Evolutionary conservation across 352 stramenopile genomes (phyloP).

Genomic region (Globisporangium radiosum): DNA sequence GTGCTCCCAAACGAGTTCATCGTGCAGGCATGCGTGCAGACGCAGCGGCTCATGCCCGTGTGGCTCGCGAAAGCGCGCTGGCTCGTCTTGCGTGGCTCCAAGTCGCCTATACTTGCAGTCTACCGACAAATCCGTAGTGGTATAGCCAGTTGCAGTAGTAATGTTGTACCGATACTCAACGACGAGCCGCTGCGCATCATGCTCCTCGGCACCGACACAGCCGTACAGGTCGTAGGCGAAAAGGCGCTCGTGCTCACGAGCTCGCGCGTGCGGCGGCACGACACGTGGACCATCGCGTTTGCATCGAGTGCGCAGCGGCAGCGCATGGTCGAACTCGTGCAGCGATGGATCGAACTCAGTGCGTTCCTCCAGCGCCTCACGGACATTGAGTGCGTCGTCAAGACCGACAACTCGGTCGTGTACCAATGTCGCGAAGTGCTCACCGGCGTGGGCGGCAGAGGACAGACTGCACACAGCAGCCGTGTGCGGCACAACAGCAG

Average conservation of each 20-base stretch:
- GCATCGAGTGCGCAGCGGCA: constrained; percentile 31
- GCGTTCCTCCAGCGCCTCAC: constrained; percentile 43
- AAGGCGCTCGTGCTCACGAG: constrained; percentile 44
- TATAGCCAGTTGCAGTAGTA: background rate
- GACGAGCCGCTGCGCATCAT: constrained; percentile 42
- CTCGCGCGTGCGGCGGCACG: constrained; percentile 43
- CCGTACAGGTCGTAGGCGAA: constrained; percentile 30
- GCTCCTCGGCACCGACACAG: constrained; percentile 43
- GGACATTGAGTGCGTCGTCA: constrained; percentile 36
- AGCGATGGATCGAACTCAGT: constrained; percentile 48
- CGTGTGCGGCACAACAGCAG: too few species aligned
- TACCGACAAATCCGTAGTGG: constrained; percentile 23
- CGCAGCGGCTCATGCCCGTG: constrained; percentile 37
- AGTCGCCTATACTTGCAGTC: constrained; percentile 46
- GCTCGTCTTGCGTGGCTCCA: constrained; percentile 56
- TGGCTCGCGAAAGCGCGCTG: constrained; percentile 49
- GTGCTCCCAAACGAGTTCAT: constrained; percentile 51
- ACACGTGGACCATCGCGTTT: constrained; percentile 48
- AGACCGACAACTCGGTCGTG: constrained; percentile 44
- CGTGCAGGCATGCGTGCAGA: constrained; percentile 36
- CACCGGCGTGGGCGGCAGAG: background rate
- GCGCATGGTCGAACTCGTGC: constrained; percentile 45
- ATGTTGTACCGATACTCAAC: constrained; percentile 16
- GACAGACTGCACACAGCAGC: too few species aligned
- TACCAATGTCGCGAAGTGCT: constrained; percentile 35